phyloP scores from a whole-genome alignment of 208 protist species.

The Herpetomonas samuelpessoai region DNA sequence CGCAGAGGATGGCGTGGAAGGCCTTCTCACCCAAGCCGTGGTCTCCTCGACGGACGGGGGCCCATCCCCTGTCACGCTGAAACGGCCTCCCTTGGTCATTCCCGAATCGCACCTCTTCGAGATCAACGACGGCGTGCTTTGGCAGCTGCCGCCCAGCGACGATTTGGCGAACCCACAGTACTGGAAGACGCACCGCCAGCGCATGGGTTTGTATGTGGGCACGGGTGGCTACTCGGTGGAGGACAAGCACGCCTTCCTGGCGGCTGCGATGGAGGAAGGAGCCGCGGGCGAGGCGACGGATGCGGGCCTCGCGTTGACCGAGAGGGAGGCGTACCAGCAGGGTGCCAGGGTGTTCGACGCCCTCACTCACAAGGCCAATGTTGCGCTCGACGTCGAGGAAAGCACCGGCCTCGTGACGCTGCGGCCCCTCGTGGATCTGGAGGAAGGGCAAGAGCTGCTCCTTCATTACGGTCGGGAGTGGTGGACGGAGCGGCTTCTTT shows the following conservation, averaged over 20 bases:
- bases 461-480: slow-evolving; percentile 87
- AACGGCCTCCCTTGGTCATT: slow-evolving; percentile 32
- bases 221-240: slow-evolving; percentile 20
- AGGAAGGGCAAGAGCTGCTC: slow-evolving; percentile 70
- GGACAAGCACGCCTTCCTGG: slow-evolving; percentile 26
- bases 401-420: slow-evolving; percentile 49
- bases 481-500: slow-evolving; percentile 79
- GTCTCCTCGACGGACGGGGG: background rate
- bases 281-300: background rate
- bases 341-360: slow-evolving; percentile 32
- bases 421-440: slow-evolving; percentile 54
- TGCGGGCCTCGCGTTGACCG: background rate
- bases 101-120: slow-evolving; percentile 78
- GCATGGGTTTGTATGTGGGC: slow-evolving; percentile 73
- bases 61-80: background rate
- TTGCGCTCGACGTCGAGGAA: slow-evolving; percentile 49
- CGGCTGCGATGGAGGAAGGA: slow-evolving; percentile 9
- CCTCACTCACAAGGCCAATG: slow-evolving; percentile 72
- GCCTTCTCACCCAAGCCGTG: background rate
- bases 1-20: slow-evolving; percentile 6
- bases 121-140: slow-evolving; percentile 77
- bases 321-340: slow-evolving; percentile 27
- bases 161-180: slow-evolving; percentile 61
- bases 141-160: slow-evolving; percentile 59
- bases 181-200: slow-evolving; percentile 55